These are phyloP conservation scores for Phytophthora tentaculata DNA, from an alignment of 352 stramenopile genomes.

Conservation along the genomic window DNA sequence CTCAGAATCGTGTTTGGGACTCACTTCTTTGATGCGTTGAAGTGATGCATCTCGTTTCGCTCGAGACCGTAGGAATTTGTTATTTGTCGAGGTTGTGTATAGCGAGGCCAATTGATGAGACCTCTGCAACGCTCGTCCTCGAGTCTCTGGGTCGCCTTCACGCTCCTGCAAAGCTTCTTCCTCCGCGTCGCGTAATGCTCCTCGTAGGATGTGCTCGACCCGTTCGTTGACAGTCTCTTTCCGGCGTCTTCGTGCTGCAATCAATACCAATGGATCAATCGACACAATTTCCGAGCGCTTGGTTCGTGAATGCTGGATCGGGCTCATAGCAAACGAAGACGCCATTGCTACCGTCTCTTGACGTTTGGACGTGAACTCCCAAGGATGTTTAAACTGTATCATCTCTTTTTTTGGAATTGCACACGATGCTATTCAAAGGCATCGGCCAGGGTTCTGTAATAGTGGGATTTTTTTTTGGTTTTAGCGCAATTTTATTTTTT, in stretches of 20 bases:
- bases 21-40: neutral
- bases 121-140: slow-evolving; percentile 40
- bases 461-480: no score
- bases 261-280: slow-evolving; percentile 1
- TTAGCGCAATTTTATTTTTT: no score
- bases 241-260: slow-evolving; percentile 27
- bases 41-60: slow-evolving; percentile 15
- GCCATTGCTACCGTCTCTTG: slow-evolving; percentile 14
- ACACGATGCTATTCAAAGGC: no score
- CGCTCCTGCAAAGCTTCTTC: slow-evolving; percentile 30
- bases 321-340: slow-evolving; percentile 23
- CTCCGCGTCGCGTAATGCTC: slow-evolving; percentile 42
- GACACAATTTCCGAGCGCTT: neutral
- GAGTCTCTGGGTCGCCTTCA: slow-evolving; percentile 31
- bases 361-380: no score
- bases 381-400: no score
- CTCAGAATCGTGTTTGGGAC: slow-evolving; percentile 1
- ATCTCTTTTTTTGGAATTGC: no score
- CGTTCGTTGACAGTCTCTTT: slow-evolving; percentile 79
- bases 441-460: no score
- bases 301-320: slow-evolving; percentile 14
- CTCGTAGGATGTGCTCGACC: slow-evolving; percentile 66
- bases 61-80: slow-evolving; percentile 46
- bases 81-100: slow-evolving; percentile 53
- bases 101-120: slow-evolving; percentile 53